Base-by-base conservation (phyloP, 2,329 filamentous ascomycete genomes). In the Colletotrichum sp. region DNA sequence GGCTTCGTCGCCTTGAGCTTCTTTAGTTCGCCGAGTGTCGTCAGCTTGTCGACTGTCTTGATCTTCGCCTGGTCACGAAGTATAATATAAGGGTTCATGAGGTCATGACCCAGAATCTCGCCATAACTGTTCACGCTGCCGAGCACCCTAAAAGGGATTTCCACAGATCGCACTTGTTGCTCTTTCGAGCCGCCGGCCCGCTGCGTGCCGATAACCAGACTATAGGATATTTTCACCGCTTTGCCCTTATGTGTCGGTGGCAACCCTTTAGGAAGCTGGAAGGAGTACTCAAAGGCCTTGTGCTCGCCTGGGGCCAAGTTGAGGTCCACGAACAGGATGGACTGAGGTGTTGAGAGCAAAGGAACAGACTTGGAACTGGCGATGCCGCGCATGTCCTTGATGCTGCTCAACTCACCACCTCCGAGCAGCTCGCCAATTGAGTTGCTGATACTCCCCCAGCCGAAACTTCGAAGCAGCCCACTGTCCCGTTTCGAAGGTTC, bases 1-100 rank as follows among this genome's bases (percentile, higher is more conserved):
- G 72, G 76, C 72, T 72, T 72, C 43, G 78, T 52, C 63, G 74
- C 24, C 71, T 78, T 72, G n/a, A 74, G 34, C 55, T 75, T 77
- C 57, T 57, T 76, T 3, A 75, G 70, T 55, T 79, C 79, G 36
- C 78, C 71, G 13, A 77, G 75, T 28, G 65, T 76, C n/a, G 68
- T 57, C 39, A 65, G 70, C 78, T 86, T 84, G 59, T 88, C 88
- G 60, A 91, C 79, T 59, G 87, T 88, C 78, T 89, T 90, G 34
- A 94, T 91, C 70, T 90, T 90, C 4, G 97, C 96, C 83, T 95
- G 92, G 81, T 99, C 96, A 72, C 93, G 93, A 60, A 99, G 89
- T 69, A 99, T 89, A 34, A 99, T 95, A 82, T 99, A 98, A 0
- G 97, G 97, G 52, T 93, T 94, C 94, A 98, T 98, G 16, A 99